Base-by-base conservation (phyloP, 2,329 filamentous ascomycete species). In the Aspergillus sp. region DNA sequence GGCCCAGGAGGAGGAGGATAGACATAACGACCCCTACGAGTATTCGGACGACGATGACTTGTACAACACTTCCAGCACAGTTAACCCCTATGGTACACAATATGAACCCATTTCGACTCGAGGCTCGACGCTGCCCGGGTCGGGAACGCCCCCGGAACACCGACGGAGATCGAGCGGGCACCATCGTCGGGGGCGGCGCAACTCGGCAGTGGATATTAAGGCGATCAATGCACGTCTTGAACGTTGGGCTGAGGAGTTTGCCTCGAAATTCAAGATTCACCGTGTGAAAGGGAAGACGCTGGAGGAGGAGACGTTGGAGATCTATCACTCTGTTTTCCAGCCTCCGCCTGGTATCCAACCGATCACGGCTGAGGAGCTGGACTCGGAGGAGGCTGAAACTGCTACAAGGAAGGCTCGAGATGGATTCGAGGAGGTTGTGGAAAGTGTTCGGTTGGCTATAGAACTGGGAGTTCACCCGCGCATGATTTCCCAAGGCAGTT, bases 221-320 rank as follows among this genome's bases (percentile, higher is more conserved):
- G 95, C 95, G 59, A 98, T 99, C 76, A 99, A 99, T 75, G 93
- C 93, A 58, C 85, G 95, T 22, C 80, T 99, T 24, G 95, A 99
- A 77, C 84, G 90, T 71, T 99, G 95, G 95, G 95, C 95, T 15
- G 95, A 98, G 67, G 95, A 99, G 77, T 98, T 99, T 69, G 93
- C 95, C 30, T 90, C 91, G 65, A 95, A 96, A 68, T 98, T 99
- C 83, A 98, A 96, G 80, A 90, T 93, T 63, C 82, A 84, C 65
- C 88, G 87, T 67, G 86, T 89, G 53, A 91, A 87, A 71, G 89
- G 88, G 49, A 88, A 86, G 68, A 85, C 84, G 7, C 77, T 87
- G 44, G 90, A 96, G 64, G 91, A 96, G 65, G 91, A 96, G 73
- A 88, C 88, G 54, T 81, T 97, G 34, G 95, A 99, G 78, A 99